phyloP scores from a whole-genome alignment of 495 filamentous ascomycete species.

The Xylaria flabelliformis region DNA sequence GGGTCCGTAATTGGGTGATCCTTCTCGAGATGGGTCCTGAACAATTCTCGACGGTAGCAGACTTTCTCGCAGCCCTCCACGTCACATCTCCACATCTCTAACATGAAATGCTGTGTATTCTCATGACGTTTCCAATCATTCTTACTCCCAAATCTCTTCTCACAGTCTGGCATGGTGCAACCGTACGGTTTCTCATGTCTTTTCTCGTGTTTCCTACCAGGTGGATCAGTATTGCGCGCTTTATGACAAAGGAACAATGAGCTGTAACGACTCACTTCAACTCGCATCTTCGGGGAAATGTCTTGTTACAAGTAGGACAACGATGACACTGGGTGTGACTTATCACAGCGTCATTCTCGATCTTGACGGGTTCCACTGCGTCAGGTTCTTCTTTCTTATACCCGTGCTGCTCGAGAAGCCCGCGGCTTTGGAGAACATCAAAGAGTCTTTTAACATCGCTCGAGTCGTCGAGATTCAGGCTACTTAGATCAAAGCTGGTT shows the following conservation, averaged over 20 bases:
- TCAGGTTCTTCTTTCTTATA: slow-evolving; percentile 36
- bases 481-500: neutral
- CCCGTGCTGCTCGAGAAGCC: slow-evolving; percentile 42
- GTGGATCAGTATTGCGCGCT: neutral
- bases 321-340: slow-evolving; percentile 47
- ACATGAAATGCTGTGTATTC: slow-evolving; percentile 80
- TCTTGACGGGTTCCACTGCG: slow-evolving; percentile 22
- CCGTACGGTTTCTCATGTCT: slow-evolving; percentile 87
- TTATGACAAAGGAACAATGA: neutral
- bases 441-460: slow-evolving; percentile 28
- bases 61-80: slow-evolving; percentile 61
- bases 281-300: slow-evolving; percentile 67
- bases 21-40: slow-evolving; percentile 63
- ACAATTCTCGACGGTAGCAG: slow-evolving; percentile 67
- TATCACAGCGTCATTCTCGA: slow-evolving; percentile 11
- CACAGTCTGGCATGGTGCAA: slow-evolving; percentile 78
- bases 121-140: slow-evolving; percentile 98
- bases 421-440: slow-evolving; percentile 26
- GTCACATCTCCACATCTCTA: slow-evolving; percentile 80
- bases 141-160: slow-evolving; percentile 86
- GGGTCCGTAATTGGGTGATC: slow-evolving; percentile 56
- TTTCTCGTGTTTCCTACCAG: slow-evolving; percentile 80
- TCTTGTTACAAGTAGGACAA: slow-evolving; percentile 63
- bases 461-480: slow-evolving; percentile 21
- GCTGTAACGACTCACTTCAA: slow-evolving; percentile 63